phyloP scores from a whole-genome alignment of 495 filamentous ascomycete genomes.

The Penicillium atrosanguineum region DNA sequence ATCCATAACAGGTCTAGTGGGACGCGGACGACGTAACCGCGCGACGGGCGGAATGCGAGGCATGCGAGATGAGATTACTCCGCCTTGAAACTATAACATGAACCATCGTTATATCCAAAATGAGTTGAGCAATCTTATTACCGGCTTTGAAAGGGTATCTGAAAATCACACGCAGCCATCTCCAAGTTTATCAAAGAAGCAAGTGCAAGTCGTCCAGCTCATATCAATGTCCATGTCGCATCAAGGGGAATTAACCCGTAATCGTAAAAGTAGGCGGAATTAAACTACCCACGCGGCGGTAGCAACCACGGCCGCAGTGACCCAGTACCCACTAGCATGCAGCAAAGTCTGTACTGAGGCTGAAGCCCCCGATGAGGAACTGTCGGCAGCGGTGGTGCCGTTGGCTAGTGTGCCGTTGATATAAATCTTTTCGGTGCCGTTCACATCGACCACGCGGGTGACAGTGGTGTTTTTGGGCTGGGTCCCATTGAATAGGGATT shows the following conservation, averaged over 20 bases:
- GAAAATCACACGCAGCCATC: conserved; percentile 5
- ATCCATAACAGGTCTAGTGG: conserved; percentile 8
- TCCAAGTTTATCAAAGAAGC: not conserved
- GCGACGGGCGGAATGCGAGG: conserved; percentile 18
- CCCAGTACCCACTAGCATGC: conserved; percentile 59
- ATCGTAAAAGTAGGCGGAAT: not conserved
- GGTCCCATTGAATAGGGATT: conserved; percentile 64
- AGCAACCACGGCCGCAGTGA: conserved; percentile 53
- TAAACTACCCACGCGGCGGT: conserved; percentile 45
- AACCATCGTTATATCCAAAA: too few species aligned
- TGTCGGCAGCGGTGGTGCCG: conserved; percentile 67
- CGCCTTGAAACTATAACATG: not conserved
- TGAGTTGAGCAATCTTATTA: not conserved
- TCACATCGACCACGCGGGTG: conserved; percentile 60
- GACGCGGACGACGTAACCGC: conserved; percentile 10
- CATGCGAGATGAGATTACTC: not conserved
- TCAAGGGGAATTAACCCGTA: too few species aligned
- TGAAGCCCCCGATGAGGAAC: conserved; percentile 25
- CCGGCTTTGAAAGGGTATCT: not conserved
- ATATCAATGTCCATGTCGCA: too few species aligned
- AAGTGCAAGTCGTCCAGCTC: not conserved
- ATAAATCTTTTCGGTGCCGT: conserved; percentile 72
- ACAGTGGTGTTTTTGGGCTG: conserved; percentile 63
- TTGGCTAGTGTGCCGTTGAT: conserved; percentile 86
- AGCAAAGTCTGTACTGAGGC: conserved; percentile 33